These are phyloP conservation scores for Rhexocercosporidium sp. DNA, from an alignment of 2,329 filamentous ascomycete species.

Conservation along the genomic window DNA sequence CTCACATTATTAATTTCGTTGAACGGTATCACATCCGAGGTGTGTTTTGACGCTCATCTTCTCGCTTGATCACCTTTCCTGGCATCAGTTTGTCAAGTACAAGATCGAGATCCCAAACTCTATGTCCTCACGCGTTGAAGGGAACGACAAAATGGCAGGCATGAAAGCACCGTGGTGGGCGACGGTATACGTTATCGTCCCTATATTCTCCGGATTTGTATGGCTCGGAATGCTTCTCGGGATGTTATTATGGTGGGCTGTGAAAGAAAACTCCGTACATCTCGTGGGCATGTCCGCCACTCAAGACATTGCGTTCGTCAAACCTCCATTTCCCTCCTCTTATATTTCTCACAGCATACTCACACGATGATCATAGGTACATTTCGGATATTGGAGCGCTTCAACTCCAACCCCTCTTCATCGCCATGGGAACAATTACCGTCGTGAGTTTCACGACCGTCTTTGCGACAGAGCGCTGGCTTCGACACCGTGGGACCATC, in stretches of 20 bases:
- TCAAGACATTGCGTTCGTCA: slow-evolving; percentile 55
- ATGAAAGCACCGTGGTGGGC: slow-evolving; percentile 8
- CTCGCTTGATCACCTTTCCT: neutral
- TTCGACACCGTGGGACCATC: slow-evolving; percentile 80
- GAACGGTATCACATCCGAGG: neutral
- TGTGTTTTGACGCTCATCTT: neutral
- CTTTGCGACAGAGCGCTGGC: slow-evolving; percentile 81
- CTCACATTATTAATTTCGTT: neutral
- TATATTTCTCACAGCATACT: slow-evolving; percentile 60
- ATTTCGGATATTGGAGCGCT: slow-evolving; percentile 69
- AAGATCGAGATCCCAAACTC: neutral
- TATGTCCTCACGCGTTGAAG: neutral
- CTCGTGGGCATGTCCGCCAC: slow-evolving; percentile 63
- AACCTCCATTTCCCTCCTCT: slow-evolving; percentile 47
- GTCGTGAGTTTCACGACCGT: slow-evolving; percentile 79
- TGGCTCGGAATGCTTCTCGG: slow-evolving; percentile 35
- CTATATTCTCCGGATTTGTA: slow-evolving; percentile 29
- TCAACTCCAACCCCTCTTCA: slow-evolving; percentile 75
- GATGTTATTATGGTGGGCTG: slow-evolving; percentile 59
- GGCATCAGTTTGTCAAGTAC: neutral
- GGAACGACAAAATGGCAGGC: neutral
- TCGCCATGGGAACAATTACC: slow-evolving; percentile 70
- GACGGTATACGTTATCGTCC: slow-evolving; percentile 23
- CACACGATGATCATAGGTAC: slow-evolving; percentile 63
- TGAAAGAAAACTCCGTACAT: slow-evolving; percentile 52